phyloP scores from a whole-genome alignment of 148 eudicot species.

The Fagopyrum esculentum region DNA sequence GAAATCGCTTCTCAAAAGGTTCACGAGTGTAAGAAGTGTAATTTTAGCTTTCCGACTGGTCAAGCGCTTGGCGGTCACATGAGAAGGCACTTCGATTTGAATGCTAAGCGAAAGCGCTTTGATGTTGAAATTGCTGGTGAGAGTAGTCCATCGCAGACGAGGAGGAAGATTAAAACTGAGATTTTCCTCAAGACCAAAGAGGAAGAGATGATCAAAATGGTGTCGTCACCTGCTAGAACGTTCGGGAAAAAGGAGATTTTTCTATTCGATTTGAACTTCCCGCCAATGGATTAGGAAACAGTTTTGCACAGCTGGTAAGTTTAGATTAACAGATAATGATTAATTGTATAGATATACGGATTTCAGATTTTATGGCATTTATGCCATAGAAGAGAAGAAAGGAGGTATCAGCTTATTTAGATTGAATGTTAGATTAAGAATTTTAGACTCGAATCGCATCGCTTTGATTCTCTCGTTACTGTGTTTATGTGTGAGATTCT shows the following conservation, averaged over 20 bases:
- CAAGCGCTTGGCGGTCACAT: slow-evolving; percentile 37
- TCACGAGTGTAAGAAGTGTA: slow-evolving; percentile 30
- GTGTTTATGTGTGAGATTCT: too few relatives aligned
- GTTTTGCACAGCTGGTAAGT: neutral
- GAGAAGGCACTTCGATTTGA: slow-evolving; percentile 23
- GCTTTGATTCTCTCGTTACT: too few relatives aligned
- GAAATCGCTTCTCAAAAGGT: slow-evolving; percentile 4
- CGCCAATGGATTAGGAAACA: slow-evolving; percentile 2
- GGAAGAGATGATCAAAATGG: neutral
- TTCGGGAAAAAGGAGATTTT: neutral
- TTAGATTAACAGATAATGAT: neutral
- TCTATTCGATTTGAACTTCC: neutral
- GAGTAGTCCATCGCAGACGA: neutral
- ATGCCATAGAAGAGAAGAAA: neutral
- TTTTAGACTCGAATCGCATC: too few relatives aligned
- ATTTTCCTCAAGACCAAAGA: neutral
- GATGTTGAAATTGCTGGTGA: neutral
- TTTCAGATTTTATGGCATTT: neutral
- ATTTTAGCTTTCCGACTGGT: slow-evolving; percentile 21
- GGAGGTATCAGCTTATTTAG: neutral
- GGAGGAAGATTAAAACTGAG: neutral
- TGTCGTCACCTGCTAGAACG: neutral
- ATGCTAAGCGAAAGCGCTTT: neutral
- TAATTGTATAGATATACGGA: neutral
- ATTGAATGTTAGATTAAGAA: too few relatives aligned